Percentiles rank a stretch among this genome's conserved stretches.
Evolutionary conservation across 345 rosid species (phyloP).

Genomic region (Kernera saxatilis): DNA sequence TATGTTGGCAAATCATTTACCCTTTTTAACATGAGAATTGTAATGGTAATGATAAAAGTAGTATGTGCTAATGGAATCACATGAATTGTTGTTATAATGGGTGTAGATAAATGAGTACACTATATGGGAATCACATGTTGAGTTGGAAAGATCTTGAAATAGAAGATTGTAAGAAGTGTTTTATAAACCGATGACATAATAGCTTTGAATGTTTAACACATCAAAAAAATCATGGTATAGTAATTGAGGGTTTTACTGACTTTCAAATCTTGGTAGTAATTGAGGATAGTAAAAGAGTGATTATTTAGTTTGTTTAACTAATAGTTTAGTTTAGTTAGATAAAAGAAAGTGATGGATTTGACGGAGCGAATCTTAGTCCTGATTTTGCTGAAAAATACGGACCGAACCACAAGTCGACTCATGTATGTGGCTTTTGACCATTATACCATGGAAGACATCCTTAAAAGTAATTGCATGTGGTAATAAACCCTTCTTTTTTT

Average conservation of each 20-base stretch:
- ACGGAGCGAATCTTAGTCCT: too few relatives aligned
- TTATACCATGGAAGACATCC: background rate
- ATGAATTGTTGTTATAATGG: too few relatives aligned
- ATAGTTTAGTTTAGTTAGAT: too few relatives aligned
- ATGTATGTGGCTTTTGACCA: background rate
- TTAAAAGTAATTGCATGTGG: too few relatives aligned
- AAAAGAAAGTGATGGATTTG: background rate
- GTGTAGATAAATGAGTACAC: background rate
- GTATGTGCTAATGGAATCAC: too few relatives aligned
- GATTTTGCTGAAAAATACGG: background rate
- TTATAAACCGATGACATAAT: background rate
- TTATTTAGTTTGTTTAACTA: too few relatives aligned
- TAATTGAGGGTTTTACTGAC: background rate
- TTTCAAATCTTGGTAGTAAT: background rate
- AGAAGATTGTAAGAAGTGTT: background rate
- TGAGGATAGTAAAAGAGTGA: too few relatives aligned
- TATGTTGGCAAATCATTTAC: background rate
- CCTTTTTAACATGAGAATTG: background rate
- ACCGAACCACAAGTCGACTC: background rate
- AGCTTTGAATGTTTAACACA: background rate
- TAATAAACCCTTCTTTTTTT: too few relatives aligned
- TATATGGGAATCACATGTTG: background rate
- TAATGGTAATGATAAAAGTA: too few relatives aligned
- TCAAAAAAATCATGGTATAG: background rate
- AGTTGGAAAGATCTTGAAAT: background rate